Base-by-base conservation (phyloP, 192 early-diverging fungal species). In the Geranomyces variabilis region DNA sequence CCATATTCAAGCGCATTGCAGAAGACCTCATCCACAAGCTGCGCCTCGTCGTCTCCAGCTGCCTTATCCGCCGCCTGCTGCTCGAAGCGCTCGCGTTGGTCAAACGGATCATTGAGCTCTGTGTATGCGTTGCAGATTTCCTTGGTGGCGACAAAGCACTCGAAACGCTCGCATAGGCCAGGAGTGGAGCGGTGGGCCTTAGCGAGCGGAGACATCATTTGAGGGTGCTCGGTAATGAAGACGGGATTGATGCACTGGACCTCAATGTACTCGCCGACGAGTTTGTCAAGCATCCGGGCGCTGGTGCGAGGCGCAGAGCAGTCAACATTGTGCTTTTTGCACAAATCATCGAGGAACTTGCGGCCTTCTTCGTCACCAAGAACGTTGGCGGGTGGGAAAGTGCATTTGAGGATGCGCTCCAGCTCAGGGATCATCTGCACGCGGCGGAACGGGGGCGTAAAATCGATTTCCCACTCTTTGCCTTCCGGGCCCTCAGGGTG, bases 51-150 rank as follows among this genome's bases (percentile, higher is more conserved):
- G 77, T 99, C 97, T 71, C 97, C 97, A 62, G 93, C 93, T 64
- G 85, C 97, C 90, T 99, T 99, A 78, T 99, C 96, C 43, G 73
- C 80, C 30, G 97, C 97, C 85, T 99, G 97, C 86, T 97, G 94
- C 44, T 89, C 96, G 80, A 99, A 99, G 75, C 96, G 87, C 79
- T 96, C 94, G 68, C 97, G 92, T 84, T 99, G 97, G 73, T 96
- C 97, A 77, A 95, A 96, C 46, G 97, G 97, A 85, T 99, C 97
- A 87, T 99, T 99, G 80, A 99, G 88, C 89, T 99, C 97, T 8
- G 97, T 99, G 90, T 98, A 99, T 26, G 96, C 93, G 73, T 99
- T 99, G 86, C 93, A 94, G 59, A 99, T 87, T 78, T 99, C 97
- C 91, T 98, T 99, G 81, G 94, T 96, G 67, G 94, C 96, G 8